A percentile compares a stretch with the other conserved stretches of the same genome.
Evolutionary conservation across 768 basidiomycete species (phyloP).

Genomic region (Jaapia argillacea): DNA sequence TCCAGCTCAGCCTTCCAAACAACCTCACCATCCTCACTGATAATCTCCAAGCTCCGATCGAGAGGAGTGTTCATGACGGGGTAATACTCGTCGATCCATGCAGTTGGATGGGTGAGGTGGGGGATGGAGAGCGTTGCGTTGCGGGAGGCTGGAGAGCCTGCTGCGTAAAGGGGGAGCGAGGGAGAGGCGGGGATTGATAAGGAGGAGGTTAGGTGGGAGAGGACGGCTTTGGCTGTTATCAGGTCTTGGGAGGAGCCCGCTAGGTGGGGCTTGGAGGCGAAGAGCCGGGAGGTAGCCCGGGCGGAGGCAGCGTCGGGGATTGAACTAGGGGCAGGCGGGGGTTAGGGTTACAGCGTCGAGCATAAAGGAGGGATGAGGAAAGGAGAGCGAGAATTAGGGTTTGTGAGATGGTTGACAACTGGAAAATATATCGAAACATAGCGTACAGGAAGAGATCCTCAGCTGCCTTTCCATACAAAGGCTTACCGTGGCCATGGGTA

Average conservation of each 20-base stretch:
- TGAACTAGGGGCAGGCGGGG: conserved; percentile 22
- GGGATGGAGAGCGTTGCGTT: conserved; percentile 49
- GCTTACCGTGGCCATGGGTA: neutral
- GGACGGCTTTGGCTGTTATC: conserved; percentile 52
- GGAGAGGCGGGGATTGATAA: conserved; percentile 37
- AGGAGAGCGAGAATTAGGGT: too few species aligned
- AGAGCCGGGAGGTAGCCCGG: conserved; percentile 38
- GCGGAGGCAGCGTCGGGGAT: conserved; percentile 43
- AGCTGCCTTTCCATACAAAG: neutral
- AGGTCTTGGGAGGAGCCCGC: conserved; percentile 51
- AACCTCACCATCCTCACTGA: conserved; percentile 40
- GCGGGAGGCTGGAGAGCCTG: conserved; percentile 59
- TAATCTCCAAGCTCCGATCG: conserved; percentile 56
- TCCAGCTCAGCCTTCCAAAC: conserved; percentile 66
- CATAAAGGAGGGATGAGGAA: too few species aligned
- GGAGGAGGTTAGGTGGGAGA: conserved; percentile 57
- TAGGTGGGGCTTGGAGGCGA: conserved; percentile 45
- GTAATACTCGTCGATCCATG: conserved; percentile 86
- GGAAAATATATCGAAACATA: too few species aligned
- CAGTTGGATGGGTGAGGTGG: conserved; percentile 38
- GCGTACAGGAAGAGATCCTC: neutral
- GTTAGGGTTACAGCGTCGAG: neutral
- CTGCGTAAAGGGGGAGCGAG: conserved; percentile 50
- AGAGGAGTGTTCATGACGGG: conserved; percentile 78
- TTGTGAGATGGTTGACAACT: too few species aligned